These are phyloP conservation scores for Lepidium sativum DNA, from an alignment of 345 rosid species.

Conservation along the genomic window DNA sequence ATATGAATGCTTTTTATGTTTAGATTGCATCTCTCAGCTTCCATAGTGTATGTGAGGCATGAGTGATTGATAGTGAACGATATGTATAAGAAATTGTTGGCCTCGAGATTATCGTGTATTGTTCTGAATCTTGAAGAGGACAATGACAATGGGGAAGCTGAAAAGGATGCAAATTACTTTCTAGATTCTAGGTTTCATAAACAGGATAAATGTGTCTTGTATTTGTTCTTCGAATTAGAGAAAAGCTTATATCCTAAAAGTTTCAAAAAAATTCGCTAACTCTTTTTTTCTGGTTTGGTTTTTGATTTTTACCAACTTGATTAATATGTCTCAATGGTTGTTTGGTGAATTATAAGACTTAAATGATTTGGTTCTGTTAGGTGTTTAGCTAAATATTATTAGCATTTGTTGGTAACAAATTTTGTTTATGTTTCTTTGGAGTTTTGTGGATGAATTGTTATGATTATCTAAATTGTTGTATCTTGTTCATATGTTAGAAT, in stretches of 20 bases:
- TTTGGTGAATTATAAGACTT: not conserved
- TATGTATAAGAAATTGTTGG: too few species aligned
- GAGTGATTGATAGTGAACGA: too few species aligned
- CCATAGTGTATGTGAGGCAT: too few species aligned
- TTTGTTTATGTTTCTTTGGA: not conserved
- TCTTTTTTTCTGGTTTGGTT: not conserved
- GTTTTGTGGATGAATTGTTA: not conserved
- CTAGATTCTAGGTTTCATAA: not conserved
- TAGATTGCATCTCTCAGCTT: too few species aligned
- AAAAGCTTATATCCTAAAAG: not conserved
- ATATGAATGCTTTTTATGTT: too few species aligned
- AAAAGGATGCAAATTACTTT: too few species aligned
- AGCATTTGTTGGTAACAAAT: not conserved
- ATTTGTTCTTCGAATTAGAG: not conserved
- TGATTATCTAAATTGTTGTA: not conserved
- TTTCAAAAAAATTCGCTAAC: not conserved
- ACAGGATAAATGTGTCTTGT: not conserved
- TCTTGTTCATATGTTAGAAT: not conserved
- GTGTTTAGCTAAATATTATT: not conserved
- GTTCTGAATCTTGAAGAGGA: too few species aligned
- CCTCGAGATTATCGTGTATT: too few species aligned
- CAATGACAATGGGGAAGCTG: too few species aligned
- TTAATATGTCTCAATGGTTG: not conserved
- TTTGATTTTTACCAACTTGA: not conserved
- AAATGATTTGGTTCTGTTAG: not conserved